These are phyloP conservation scores for Aspergillus ochraceus DNA, from an alignment of 2,329 filamentous ascomycete genomes.

Conservation along the genomic window DNA sequence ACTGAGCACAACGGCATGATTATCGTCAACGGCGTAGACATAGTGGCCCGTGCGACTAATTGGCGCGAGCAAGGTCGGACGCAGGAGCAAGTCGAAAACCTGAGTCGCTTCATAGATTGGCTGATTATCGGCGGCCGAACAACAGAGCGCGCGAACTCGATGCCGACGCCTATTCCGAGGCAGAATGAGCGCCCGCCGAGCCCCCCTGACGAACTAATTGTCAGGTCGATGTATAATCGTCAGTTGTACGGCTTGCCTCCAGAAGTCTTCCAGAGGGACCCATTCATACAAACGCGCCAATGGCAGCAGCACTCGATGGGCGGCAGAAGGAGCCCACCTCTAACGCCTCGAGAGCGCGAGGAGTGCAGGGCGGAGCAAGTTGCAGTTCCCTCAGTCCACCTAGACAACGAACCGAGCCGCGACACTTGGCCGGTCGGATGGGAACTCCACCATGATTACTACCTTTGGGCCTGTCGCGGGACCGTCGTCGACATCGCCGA, in stretches of 20 bases:
- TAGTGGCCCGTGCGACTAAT: not conserved
- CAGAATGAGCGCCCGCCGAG: not conserved
- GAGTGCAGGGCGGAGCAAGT: not conserved
- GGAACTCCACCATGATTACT: conserved; percentile 13
- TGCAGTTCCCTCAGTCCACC: not conserved
- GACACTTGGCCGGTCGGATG: conserved; percentile 8
- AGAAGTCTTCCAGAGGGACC: not conserved
- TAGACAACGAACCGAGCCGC: conserved; percentile 6
- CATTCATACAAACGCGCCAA: not conserved
- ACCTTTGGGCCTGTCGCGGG: conserved; percentile 18
- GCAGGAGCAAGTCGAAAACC: not conserved
- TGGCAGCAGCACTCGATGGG: not conserved
- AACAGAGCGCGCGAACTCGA: not conserved
- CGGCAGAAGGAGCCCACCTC: not conserved
- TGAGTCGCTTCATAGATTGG: not conserved
- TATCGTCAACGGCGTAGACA: not conserved
- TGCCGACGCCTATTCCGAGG: not conserved
- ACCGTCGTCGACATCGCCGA: conserved; percentile 13
- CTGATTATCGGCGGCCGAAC: not conserved
- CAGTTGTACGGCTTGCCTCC: not conserved
- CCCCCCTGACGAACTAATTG: not conserved
- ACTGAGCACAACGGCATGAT: not conserved
- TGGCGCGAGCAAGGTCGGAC: not conserved
- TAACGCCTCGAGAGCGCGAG: not conserved
- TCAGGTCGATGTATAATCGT: not conserved